A percentile compares a stretch with the other conserved stretches of the same genome.
These are phyloP conservation scores for Naematelia encephala DNA, from an alignment of 768 basidiomycete genomes.

Conservation along the genomic window DNA sequence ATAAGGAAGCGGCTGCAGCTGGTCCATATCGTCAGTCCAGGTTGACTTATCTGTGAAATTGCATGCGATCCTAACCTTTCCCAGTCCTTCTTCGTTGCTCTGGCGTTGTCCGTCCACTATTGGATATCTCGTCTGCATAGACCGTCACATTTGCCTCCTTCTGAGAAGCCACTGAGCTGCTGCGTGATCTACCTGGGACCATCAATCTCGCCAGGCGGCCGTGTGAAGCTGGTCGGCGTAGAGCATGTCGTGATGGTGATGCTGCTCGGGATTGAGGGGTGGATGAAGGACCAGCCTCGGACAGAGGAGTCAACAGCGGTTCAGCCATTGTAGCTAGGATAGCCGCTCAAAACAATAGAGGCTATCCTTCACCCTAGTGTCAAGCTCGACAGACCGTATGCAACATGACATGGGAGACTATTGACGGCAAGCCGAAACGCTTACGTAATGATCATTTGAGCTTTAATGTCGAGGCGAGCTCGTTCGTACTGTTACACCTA, in stretches of 20 bases:
- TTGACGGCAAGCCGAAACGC: neutral
- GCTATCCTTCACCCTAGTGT: too few species aligned
- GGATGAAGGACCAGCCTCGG: slow-evolving; percentile 22
- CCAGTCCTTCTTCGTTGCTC: slow-evolving; percentile 35
- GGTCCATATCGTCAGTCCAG: neutral
- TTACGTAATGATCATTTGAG: neutral
- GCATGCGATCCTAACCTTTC: slow-evolving; percentile 24
- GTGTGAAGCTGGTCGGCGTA: slow-evolving; percentile 25
- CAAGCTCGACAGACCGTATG: too few species aligned
- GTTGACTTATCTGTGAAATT: neutral
- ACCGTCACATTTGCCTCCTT: slow-evolving; percentile 14
- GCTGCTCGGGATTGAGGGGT: slow-evolving; percentile 19
- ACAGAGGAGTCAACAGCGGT: neutral
- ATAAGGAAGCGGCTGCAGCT: slow-evolving; percentile 38
- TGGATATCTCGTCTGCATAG: slow-evolving; percentile 17
- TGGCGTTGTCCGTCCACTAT: slow-evolving; percentile 37
- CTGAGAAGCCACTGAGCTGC: slow-evolving; percentile 32
- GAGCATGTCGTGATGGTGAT: slow-evolving; percentile 21
- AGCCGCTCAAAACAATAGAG: too few species aligned
- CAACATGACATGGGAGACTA: neutral
- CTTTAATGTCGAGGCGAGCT: neutral
- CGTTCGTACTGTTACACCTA: neutral
- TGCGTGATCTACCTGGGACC: slow-evolving; percentile 28
- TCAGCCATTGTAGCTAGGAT: neutral
- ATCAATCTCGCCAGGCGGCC: slow-evolving; percentile 33